phyloP scores from a whole-genome alignment of 179 eudicot species.

The Monotropa hypopitys region DNA sequence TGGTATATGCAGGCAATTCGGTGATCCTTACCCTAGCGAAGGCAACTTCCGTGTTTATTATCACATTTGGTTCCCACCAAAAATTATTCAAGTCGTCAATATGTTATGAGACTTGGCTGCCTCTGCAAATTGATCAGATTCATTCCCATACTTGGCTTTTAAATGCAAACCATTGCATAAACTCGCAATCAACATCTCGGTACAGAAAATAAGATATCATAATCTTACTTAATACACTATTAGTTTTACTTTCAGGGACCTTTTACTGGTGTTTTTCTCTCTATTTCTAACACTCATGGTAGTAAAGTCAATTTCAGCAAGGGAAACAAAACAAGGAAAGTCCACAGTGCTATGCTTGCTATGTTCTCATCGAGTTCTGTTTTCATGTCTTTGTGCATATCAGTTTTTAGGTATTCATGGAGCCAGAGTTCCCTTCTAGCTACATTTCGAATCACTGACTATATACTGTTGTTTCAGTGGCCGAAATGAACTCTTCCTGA shows the following conservation, averaged over 20 bases:
- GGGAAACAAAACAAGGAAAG: neutral
- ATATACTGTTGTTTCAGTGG: slow-evolving; percentile 30
- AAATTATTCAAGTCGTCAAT: neutral
- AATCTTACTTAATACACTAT: neutral
- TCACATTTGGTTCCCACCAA: neutral
- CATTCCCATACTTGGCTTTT: neutral
- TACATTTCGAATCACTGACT: neutral
- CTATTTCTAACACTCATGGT: neutral
- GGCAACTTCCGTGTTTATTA: neutral
- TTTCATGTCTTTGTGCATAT: neutral
- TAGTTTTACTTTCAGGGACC: neutral
- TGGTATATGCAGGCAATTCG: neutral
- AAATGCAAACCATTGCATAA: neutral
- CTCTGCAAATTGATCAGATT: slow-evolving; percentile 2
- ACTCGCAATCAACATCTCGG: neutral
- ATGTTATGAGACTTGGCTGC: neutral
- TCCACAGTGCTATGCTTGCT: neutral
- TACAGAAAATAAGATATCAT: neutral
- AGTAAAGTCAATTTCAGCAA: neutral
- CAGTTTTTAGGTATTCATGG: neutral
- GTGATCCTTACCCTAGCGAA: neutral
- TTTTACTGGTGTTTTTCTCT: neutral
- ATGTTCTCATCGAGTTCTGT: neutral
- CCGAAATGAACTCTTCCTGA: slow-evolving; percentile 38
- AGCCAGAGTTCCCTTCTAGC: neutral